A percentile compares a stretch with the other conserved stretches of the same genome.
Conservation (phyloP, 2,329 filamentous ascomycete species). For the Paraphaeosphaeria minitans region DNA sequence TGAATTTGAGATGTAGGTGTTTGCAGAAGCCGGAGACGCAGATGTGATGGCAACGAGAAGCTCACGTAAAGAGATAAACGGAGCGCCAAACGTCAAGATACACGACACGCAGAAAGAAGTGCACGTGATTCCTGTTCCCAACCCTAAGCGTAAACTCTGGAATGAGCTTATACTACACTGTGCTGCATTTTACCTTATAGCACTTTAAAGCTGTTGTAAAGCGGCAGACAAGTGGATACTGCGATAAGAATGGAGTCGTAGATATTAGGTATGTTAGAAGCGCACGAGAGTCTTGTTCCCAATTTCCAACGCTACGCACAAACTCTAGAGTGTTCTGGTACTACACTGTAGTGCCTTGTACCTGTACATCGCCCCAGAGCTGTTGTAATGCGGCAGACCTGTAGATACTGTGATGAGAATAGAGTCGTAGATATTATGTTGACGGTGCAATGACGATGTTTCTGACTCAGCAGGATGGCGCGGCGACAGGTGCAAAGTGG, state of each 20-base stretch:
- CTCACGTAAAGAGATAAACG: neutral
- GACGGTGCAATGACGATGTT: neutral
- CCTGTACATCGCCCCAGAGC: no score
- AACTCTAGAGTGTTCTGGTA: no score
- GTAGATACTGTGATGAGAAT: neutral
- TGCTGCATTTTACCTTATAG: no score
- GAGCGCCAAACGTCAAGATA: neutral
- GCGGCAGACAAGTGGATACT: no score
- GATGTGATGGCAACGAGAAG: neutral
- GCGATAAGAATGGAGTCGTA: no score
- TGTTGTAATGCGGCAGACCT: neutral
- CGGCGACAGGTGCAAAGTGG: neutral
- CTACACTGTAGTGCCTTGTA: no score
- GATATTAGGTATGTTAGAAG: no score
- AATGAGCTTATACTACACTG: no score
- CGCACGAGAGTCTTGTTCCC: no score
- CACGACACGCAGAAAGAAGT: neutral
- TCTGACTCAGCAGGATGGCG: neutral
- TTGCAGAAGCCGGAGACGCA: neutral
- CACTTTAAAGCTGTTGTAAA: no score
- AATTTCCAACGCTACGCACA: no score
- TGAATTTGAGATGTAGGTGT: neutral
- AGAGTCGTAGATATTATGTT: neutral
- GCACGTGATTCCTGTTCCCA: neutral
- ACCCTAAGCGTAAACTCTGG: no score